A percentile compares a stretch with the other conserved stretches of the same genome.
Conservation (phyloP, 2,329 filamentous ascomycete genomes). For the Polychaeton citri region DNA sequence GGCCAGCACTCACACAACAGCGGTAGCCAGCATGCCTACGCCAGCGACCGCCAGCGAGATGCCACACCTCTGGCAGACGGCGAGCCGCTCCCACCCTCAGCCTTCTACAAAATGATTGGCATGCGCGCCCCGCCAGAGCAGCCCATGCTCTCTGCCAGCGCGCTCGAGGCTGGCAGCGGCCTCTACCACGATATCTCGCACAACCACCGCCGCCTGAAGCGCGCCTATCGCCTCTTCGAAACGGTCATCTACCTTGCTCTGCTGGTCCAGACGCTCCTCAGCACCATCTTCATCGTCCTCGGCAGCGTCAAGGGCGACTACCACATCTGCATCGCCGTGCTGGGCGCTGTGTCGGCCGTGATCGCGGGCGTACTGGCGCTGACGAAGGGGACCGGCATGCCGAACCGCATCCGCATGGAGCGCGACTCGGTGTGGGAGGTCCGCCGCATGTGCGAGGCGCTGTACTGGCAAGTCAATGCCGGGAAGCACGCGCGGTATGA, state of each 20-base stretch:
- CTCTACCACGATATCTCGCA: conserved; percentile 14
- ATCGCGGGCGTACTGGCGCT: conserved; percentile 18
- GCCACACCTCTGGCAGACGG: neutral
- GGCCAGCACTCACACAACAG: neutral
- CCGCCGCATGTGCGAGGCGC: conserved; percentile 21
- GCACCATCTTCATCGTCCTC: conserved; percentile 21
- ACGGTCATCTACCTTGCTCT: conserved; percentile 17
- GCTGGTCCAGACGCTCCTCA: conserved; percentile 19
- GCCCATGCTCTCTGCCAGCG: conserved; percentile 1
- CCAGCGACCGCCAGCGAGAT: neutral
- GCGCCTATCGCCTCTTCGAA: conserved; percentile 19
- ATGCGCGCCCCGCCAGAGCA: conserved; percentile 15
- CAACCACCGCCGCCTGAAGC: conserved; percentile 10
- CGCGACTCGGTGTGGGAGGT: conserved; percentile 18
- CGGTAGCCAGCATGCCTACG: neutral
- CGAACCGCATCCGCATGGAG: conserved; percentile 20
- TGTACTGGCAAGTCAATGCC: conserved; percentile 23
- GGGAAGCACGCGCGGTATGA: conserved; percentile 16
- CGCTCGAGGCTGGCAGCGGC: conserved; percentile 4
- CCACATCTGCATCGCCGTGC: neutral
- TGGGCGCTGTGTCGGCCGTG: conserved; percentile 3
- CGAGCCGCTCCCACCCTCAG: neutral
- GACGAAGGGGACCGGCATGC: conserved; percentile 22
- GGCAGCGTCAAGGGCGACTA: neutral
- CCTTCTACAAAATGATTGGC: conserved; percentile 20